Evolutionary conservation across 2,329 filamentous ascomycete genomes (phyloP), one percentile per base, ranked within the genome.

Genomic region (Sporothrix pallida): DNA sequence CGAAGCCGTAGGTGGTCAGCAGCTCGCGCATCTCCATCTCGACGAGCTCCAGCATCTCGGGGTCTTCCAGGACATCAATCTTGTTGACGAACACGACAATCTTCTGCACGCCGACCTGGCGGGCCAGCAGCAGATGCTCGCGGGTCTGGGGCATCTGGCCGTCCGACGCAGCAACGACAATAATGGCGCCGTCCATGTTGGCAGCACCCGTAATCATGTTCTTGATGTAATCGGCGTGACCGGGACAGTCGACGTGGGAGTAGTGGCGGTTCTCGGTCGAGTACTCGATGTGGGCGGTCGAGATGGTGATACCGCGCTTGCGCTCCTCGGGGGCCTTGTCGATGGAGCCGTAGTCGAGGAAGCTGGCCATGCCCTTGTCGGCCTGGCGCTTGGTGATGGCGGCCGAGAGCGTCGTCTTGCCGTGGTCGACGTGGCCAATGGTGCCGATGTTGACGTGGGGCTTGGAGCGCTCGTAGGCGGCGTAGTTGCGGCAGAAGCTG

Each of bases 151-250:
- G 96, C 96, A 99, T 99, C 87, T 99, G 97, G 82, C 96, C 96
- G 83, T 99, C 96, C 52, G 94, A 97, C 79, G 96, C 96, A 79
- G 97, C 97, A 80, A 99, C 97, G 78, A 99, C 96, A 80, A 99
- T 98, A 82, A 99, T 95, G 80, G 96, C 95, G 80, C 96, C 96
- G 80, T 99, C 96, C 96, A 99, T 99, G 88, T 94, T 97, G 80
- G 97, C 95, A 76, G 96, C 95, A 91, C 96, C 96, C 78, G 96
- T 99, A 84, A 99, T 99, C 96, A 99, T 99, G 92, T 99, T 99
- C 91, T 99, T 99, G 88, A 99, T 98, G 89, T 99, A 99, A 94
- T 99, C 96, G 85, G 96, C 96, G 92, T 99, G 96, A 86, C 96
- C 96, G 74, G 96, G 96, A 86, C 96, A 99, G 90, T 99, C 96